Percentiles rank a stretch among this genome's conserved stretches.
phyloP scores from a whole-genome alignment of 495 filamentous ascomycete species.

The Patellaria atrata region DNA sequence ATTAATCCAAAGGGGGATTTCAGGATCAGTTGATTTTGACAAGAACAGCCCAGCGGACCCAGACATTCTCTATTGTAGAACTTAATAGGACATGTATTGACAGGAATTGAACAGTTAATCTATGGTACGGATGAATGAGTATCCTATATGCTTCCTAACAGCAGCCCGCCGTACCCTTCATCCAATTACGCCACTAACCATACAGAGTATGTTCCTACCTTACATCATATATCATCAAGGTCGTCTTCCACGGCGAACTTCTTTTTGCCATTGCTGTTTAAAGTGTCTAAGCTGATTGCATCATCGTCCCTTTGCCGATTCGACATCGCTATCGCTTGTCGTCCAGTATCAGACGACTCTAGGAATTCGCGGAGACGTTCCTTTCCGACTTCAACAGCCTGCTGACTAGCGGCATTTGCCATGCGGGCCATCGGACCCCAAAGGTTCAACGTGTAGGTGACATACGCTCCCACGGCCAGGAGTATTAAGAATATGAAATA shows the following conservation, averaged over 20 bases:
- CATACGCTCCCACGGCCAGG: constrained; percentile 57
- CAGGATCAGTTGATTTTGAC: too few species aligned
- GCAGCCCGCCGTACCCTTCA: too few species aligned
- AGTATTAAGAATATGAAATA: constrained; percentile 83
- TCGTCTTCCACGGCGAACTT: constrained; percentile 27
- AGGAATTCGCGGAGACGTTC: constrained; percentile 77
- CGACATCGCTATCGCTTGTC: constrained; percentile 62
- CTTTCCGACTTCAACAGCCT: constrained; percentile 81
- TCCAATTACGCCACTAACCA: too few species aligned
- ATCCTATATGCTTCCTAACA: too few species aligned
- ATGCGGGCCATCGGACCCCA: constrained; percentile 93
- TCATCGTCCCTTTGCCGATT: constrained; percentile 25
- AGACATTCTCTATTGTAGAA: too few species aligned
- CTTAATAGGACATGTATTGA: too few species aligned
- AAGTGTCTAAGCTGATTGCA: constrained; percentile 40
- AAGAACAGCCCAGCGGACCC: too few species aligned
- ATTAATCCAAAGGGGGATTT: too few species aligned
- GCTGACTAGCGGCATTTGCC: constrained; percentile 72
- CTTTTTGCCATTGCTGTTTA: constrained; percentile 48
- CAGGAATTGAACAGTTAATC: too few species aligned
- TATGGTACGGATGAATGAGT: too few species aligned
- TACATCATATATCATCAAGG: constrained; percentile 35
- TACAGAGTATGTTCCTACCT: too few species aligned
- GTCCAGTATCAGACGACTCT: constrained; percentile 61
- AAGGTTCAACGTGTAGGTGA: constrained; percentile 84